phyloP scores from a whole-genome alignment of 352 stramenopile genomes.

The Pythium vanterpoolii region DNA sequence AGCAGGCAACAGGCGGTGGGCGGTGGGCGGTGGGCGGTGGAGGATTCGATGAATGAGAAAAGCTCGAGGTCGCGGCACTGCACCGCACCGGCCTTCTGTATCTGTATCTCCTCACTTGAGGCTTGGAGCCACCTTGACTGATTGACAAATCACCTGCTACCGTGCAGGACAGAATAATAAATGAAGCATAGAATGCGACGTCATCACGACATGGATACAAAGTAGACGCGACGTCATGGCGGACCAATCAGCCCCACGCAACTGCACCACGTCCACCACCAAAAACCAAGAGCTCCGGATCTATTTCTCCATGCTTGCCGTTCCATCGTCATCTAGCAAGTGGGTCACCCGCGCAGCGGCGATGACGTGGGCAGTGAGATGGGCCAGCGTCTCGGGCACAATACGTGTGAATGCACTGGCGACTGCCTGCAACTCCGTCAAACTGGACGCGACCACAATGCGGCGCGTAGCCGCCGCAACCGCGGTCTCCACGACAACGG shows the following conservation, averaged over 20 bases:
- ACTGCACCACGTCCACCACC: not conserved
- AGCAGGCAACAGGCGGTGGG: too few species aligned
- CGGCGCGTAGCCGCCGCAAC: slow-evolving; percentile 23
- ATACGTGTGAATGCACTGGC: slow-evolving; percentile 24
- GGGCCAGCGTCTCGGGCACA: not conserved
- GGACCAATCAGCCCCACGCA: not conserved
- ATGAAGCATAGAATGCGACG: not conserved
- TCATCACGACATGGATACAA: slow-evolving; percentile 19
- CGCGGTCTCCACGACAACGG: slow-evolving; percentile 11
- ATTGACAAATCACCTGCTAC: slow-evolving; percentile 20
- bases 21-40: not conserved
- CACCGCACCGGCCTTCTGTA: too few species aligned
- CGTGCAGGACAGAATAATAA: slow-evolving; percentile 18
- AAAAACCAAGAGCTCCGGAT: not conserved
- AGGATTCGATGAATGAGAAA: slow-evolving; percentile 18
- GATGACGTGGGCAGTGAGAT: not conserved
- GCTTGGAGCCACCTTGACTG: not conserved
- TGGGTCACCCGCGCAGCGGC: too few species aligned
- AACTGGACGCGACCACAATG: slow-evolving; percentile 6
- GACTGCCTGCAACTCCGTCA: slow-evolving; percentile 31
- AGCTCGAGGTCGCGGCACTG: too few species aligned
- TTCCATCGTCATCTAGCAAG: not conserved
- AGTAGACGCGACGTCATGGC: slow-evolving; percentile 10
- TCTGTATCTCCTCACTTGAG: not conserved
- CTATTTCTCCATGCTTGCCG: not conserved